Evolutionary conservation across 306 rosid genomes (phyloP), one percentile per base, ranked within the genome.

Genomic region (Pachyrhizus erosus): DNA sequence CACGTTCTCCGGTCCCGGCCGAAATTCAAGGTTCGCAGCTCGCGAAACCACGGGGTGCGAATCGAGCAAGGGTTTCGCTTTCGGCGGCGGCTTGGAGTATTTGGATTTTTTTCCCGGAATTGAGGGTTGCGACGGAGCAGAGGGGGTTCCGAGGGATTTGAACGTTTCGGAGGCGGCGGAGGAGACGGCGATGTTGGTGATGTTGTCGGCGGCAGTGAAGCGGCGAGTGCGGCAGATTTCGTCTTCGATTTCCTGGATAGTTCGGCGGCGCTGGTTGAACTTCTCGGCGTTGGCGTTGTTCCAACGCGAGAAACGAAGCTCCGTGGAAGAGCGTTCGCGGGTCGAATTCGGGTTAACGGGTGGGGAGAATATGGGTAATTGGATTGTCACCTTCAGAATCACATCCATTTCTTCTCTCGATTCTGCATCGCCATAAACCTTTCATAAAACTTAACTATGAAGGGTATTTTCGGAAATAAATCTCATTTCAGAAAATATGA

Each of bases 221-320:
- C 97, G 78, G 77, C 98, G 95, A 45, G 86, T 87, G 45, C 92
- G 93, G 82, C 94, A 91, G 67, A 91, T 87, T 2, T 92, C 89
- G 78, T 87, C 91, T 73, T 94, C 97, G 85, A 94, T 89, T 81
- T 92, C 89, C 65, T 91, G 71, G 80, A 86, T 83, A 26, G 87
- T 67, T 15, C 94, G 70, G 3, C 94, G 93, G 81, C 90, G 94
- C 67, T 78, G 77, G 84, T 91, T 86, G 77, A 92, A 91, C 75
- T 40, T 86, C 74, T 80, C 91, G 49, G 97, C 97, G 89, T 90
- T 92, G 60, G 97, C 92, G 81, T 94, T 90, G 91, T 87, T 83
- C 95, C 97, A 80, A 0, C 65, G 83, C 5, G 96, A 71, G 73
- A 93, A 91, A 6, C 89, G 87, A 75, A 91, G 79, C 48, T 87